Base-by-base conservation (phyloP, 2,329 filamentous ascomycete species). In the Plectosphaerella cucumerina region DNA sequence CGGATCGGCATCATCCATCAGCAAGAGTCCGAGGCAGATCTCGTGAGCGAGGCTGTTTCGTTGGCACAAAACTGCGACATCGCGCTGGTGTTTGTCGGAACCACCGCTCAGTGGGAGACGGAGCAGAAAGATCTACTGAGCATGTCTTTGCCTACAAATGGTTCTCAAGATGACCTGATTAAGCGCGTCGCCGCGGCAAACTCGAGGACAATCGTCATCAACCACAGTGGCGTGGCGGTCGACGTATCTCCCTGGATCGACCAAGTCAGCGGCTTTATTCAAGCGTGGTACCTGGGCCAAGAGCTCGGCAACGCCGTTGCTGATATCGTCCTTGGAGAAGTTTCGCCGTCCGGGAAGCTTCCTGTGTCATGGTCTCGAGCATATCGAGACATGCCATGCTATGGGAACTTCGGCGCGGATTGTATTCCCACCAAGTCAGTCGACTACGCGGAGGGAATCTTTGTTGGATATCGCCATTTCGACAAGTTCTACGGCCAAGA, bases 271-370 rank as follows among this genome's bases (percentile, higher is more conserved):
- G 81, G 78, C 8, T 76, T 86, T 2, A 61, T 91, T 1, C 87
- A 92, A 61, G 88, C 87, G 10, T 93, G 89, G 88, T 94, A 91
- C 61, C 79, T 82, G 42, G 85, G 85, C 2, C 84, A 87, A 58
- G 85, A 88, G 65, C 78, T 78, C 18, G 85, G 85, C 1, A 84
- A 87, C 57, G 81, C 82, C 1, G 80, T 88, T 46, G 82, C 80
- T 1, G 84, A 87, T 57, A 76, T 87, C 1, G 70, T 88, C 4
- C 81, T 82, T 47, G 85, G 84, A 23, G 73, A 77, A 31, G 72
- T 81, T 44, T 86, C 84, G 55, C 85, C 85, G 1, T 18, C n/a
- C n/a, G 50, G 50, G 5, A 42, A 20, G 4, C 45, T 51, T 8
- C 44, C 50, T 8, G 5, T 44, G 4, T 44, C 50, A 11, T 90